Percentiles rank a stretch among this genome's conserved stretches.
Conservation (phyloP, 495 filamentous ascomycete species). For the Rostrohypoxylon terebratum region DNA sequence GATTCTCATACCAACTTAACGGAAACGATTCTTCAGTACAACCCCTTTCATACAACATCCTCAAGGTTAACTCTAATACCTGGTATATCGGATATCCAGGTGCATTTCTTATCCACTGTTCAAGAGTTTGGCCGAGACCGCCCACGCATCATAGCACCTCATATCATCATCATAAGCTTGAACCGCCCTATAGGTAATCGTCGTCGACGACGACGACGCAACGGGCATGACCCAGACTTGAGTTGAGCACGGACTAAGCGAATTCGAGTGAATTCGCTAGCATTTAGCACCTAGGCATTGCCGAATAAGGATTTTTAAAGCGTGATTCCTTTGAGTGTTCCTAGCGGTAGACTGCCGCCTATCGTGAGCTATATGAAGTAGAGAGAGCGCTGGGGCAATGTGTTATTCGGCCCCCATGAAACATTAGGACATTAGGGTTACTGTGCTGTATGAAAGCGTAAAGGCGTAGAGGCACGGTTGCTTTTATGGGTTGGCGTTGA, state of each 20-base stretch:
- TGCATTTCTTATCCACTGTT: slow-evolving; percentile 23
- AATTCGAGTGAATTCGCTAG: neutral
- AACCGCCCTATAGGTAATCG: slow-evolving; percentile 1
- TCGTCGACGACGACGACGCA: slow-evolving; percentile 12
- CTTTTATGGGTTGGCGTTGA: slow-evolving; percentile 29
- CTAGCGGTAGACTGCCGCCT: slow-evolving; percentile 5
- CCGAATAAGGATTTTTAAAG: slow-evolving; percentile 6
- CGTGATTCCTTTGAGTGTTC: slow-evolving; percentile 26
- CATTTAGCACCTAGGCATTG: slow-evolving; percentile 6
- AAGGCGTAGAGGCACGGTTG: slow-evolving; percentile 2
- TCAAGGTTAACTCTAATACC: slow-evolving; percentile 27
- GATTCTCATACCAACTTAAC: slow-evolving; percentile 7
- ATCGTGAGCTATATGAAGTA: neutral
- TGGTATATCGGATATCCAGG: too few relatives aligned
- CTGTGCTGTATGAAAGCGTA: slow-evolving; percentile 11
- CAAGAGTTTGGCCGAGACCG: slow-evolving; percentile 33
- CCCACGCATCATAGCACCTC: slow-evolving; percentile 10
- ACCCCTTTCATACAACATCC: slow-evolving; percentile 24
- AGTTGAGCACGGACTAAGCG: slow-evolving; percentile 1
- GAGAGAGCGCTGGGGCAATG: slow-evolving; percentile 12
- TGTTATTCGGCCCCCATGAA: slow-evolving; percentile 11
- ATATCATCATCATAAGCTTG: slow-evolving; percentile 21
- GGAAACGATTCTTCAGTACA: slow-evolving; percentile 12
- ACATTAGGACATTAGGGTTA: slow-evolving; percentile 4
- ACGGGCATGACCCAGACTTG: slow-evolving; percentile 5